Conservation (phyloP, 129 eudicot genomes). For the sunflower (Helianthus annuus) region HanXRQr2.0-SUNRISE NC_035436.2:35786227-35786726, state of each 20-base stretch:
- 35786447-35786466: background rate
- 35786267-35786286: background rate
- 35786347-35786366: background rate
- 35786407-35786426: background rate
- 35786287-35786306: background rate
- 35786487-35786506: background rate
- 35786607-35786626: too few species aligned
- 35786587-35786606: too few species aligned
- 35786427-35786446: background rate
- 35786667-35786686: too few species aligned
- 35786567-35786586: too few species aligned
- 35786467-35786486: background rate
- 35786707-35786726: too few species aligned
- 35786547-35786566: too few species aligned
- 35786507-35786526: too few species aligned
- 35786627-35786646: too few species aligned
- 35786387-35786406: background rate
- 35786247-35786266: constrained; percentile 4
- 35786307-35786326: background rate
- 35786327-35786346: background rate
- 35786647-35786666: too few species aligned
- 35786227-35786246: constrained; percentile 26
- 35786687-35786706: too few species aligned
- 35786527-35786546: too few species aligned
- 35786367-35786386: background rate